A percentile compares a stretch with the other conserved stretches of the same genome.
Conservation (phyloP, 1,139 yeast genomes). For the Yamadazyma sp. region DNA sequence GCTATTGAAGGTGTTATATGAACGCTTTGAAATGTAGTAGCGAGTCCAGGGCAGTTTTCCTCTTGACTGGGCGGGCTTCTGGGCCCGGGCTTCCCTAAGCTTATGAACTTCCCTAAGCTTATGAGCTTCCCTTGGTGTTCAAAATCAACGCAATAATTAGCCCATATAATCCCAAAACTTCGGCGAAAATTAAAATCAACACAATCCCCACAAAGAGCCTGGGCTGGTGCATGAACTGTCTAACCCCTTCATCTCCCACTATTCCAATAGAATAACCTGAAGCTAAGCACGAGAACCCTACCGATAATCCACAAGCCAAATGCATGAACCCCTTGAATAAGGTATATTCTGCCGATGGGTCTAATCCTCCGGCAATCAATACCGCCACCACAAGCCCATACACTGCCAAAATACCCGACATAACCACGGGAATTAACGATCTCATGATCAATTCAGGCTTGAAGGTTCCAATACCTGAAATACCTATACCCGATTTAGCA, state of each 20-base stretch:
- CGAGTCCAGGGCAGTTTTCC: no score
- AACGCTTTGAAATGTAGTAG: no score
- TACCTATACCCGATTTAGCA: constrained; percentile 98
- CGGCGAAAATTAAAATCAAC: constrained; percentile 95
- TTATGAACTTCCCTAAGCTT: no score
- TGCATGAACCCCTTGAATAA: constrained; percentile 96
- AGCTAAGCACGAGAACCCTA: constrained; percentile 94
- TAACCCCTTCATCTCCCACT: constrained; percentile 98
- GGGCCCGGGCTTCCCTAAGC: no score
- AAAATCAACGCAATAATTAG: constrained; percentile 87
- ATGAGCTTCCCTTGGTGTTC: constrained; percentile 71
- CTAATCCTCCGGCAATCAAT: constrained; percentile 87
- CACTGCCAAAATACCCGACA: constrained; percentile 97
- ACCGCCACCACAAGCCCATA: constrained; percentile 97
- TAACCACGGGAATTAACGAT: constrained; percentile 89
- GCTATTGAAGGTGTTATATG: no score
- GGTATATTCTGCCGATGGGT: constrained; percentile 75
- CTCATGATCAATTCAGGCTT: constrained; percentile 83
- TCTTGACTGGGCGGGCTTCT: no score
- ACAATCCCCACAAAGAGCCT: constrained; percentile 97
- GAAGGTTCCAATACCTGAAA: constrained; percentile 84
- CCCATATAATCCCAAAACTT: constrained; percentile 96
- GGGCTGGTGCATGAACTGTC: constrained; percentile 96
- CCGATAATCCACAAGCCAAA: constrained; percentile 91
- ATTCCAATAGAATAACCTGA: constrained; percentile 99